Evolutionary conservation across 805 yeast species (phyloP).

Genomic region (Candida berthetii): DNA sequence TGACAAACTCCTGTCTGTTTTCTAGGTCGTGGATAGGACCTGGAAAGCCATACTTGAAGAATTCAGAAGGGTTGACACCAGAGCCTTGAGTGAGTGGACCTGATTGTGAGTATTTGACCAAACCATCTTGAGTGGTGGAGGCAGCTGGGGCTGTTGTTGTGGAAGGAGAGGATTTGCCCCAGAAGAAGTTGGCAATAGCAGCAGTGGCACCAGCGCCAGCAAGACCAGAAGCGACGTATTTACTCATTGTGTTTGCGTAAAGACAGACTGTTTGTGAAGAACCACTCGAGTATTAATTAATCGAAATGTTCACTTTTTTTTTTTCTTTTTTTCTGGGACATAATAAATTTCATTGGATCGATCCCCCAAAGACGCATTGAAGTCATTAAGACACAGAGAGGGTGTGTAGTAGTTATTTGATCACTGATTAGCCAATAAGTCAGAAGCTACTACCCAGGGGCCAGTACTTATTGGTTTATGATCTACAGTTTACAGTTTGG

Average conservation of each 20-base stretch:
- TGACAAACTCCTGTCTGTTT: conserved; percentile 67
- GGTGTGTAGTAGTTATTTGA: too few species aligned
- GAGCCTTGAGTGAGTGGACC: conserved; percentile 22
- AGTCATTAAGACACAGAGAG: too few species aligned
- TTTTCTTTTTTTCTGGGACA: too few species aligned
- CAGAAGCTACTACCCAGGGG: too few species aligned
- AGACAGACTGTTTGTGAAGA: not conserved
- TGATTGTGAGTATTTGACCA: conserved; percentile 3
- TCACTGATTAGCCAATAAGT: too few species aligned
- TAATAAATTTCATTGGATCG: too few species aligned
- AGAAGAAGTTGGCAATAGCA: conserved; percentile 26
- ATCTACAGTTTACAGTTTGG: too few species aligned
- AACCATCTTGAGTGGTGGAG: conserved; percentile 2
- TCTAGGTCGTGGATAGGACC: conserved; percentile 89
- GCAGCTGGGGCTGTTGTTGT: conserved; percentile 8
- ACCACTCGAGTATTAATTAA: too few species aligned
- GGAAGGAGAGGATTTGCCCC: conserved; percentile 18
- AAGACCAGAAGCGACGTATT: conserved; percentile 17
- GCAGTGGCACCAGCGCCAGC: conserved; percentile 23
- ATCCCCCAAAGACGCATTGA: too few species aligned
- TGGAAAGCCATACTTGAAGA: conserved; percentile 90
- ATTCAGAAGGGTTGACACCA: conserved; percentile 64
- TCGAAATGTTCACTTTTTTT: too few species aligned
- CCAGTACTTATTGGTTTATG: too few species aligned
- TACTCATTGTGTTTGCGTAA: conserved; percentile 13